A percentile compares a stretch with the other conserved stretches of the same genome.
Evolutionary conservation across 2,329 filamentous ascomycete species (phyloP).

Genomic region (Coleophoma eucalyptorum): DNA sequence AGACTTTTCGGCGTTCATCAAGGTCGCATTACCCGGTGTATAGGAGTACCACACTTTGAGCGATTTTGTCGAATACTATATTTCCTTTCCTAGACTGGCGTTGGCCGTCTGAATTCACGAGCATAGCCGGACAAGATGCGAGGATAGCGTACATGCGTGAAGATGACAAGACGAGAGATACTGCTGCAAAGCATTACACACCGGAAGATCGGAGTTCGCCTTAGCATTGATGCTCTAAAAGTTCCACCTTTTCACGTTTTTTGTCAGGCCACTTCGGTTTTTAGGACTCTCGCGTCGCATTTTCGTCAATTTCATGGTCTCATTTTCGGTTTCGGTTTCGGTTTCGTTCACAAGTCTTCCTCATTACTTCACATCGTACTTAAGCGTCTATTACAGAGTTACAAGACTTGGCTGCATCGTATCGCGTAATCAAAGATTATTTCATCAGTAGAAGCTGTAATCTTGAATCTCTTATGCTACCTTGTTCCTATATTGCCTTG

Average conservation of each 20-base stretch:
- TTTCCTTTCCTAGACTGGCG: constrained; percentile 27
- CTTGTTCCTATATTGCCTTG: too few relatives aligned
- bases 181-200: constrained; percentile 19
- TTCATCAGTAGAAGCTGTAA: background rate
- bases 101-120: constrained; percentile 20
- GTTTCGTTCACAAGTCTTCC: constrained; percentile 4
- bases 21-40: constrained; percentile 29
- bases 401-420: background rate
- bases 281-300: constrained; percentile 8
- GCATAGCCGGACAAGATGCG: constrained; percentile 14
- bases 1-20: constrained; percentile 22
- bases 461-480: background rate
- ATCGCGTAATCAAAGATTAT: background rate
- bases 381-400: constrained; percentile 8
- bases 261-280: constrained; percentile 3
- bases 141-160: constrained; percentile 3
- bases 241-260: constrained; percentile 15
- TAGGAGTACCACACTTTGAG: constrained; percentile 28
- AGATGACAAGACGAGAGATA: constrained; percentile 18
- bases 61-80: constrained; percentile 26
- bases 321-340: constrained; percentile 12
- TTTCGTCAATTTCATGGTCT: constrained; percentile 15
- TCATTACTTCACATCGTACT: constrained; percentile 10
- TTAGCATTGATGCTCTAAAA: constrained; percentile 12
- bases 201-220: background rate